Conservation (phyloP, 352 stramenopile species). For the Pythium phragmitis region DNA sequence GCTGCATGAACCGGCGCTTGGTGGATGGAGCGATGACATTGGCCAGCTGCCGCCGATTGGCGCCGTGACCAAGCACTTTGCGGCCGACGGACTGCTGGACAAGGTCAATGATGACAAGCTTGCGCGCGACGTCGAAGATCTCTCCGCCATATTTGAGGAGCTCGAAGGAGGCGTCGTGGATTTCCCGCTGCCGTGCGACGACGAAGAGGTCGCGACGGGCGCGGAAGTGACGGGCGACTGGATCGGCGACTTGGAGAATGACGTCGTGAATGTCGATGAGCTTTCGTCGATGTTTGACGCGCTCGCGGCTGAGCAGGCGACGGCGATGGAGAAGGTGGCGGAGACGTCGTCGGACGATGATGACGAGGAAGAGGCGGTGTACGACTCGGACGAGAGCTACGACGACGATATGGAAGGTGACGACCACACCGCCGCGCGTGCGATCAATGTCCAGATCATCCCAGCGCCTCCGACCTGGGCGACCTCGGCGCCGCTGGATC, state of each 20-base stretch:
- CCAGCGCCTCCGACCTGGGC: conserved; percentile 53
- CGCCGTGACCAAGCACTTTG: conserved; percentile 26
- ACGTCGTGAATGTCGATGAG: conserved; percentile 71
- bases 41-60: conserved; percentile 32
- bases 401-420: conserved; percentile 35
- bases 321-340: conserved; percentile 11
- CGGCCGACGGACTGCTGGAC: conserved; percentile 41
- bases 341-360: conserved; percentile 20
- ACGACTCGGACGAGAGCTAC: conserved; percentile 32
- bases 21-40: conserved; percentile 49
- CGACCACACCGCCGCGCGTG: conserved; percentile 34
- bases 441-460: conserved; percentile 39
- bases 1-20: conserved; percentile 47
- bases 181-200: conserved; percentile 58
- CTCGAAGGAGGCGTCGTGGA: conserved; percentile 47
- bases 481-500: conserved; percentile 60
- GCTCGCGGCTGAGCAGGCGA: conserved; percentile 50
- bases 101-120: conserved; percentile 75
- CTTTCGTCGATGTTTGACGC: conserved; percentile 67
- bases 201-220: conserved; percentile 37
- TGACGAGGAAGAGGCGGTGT: conserved; percentile 25
- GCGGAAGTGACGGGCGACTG: conserved; percentile 38
- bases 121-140: conserved; percentile 71
- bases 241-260: conserved; percentile 67
- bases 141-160: conserved; percentile 73